Percentiles rank a stretch among this genome's conserved stretches.
Evolutionary conservation across 2,329 filamentous ascomycete species (phyloP).

Genomic region (Fusarium tuaranense): DNA sequence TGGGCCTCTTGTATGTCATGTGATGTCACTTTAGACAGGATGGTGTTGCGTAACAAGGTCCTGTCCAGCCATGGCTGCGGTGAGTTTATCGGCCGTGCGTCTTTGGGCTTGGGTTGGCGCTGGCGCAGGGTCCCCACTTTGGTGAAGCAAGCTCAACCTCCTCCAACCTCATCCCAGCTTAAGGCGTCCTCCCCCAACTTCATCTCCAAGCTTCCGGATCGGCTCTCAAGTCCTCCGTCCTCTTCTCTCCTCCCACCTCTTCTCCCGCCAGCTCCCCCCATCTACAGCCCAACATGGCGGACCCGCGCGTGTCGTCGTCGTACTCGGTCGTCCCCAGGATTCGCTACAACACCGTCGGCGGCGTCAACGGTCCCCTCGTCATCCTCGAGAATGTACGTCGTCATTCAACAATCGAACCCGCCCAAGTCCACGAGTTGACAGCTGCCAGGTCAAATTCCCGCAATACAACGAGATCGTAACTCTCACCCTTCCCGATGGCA

Average conservation of each 20-base stretch:
- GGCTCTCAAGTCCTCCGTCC: constrained; percentile 33
- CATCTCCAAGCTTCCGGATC: constrained; percentile 38
- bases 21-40: constrained; percentile 49
- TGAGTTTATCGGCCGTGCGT: constrained; percentile 44
- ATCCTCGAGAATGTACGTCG: constrained; percentile 88
- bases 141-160: constrained; percentile 55
- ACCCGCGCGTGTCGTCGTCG: constrained; percentile 69
- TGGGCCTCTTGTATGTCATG: constrained; percentile 48
- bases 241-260: constrained; percentile 27
- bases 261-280: constrained; percentile 33
- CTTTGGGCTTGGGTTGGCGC: constrained; percentile 24
- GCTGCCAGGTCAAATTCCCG: constrained; percentile 89
- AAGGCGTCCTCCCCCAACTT: constrained; percentile 42
- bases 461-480: constrained; percentile 98
- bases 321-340: constrained; percentile 73
- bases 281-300: constrained; percentile 58
- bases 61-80: background rate
- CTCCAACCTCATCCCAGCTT: constrained; percentile 52
- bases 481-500: constrained; percentile 94
- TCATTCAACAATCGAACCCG: constrained; percentile 9
- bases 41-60: constrained; percentile 20
- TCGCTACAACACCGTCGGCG: constrained; percentile 97
- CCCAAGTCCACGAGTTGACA: constrained; percentile 40
- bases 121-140: constrained; percentile 50
- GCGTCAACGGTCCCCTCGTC: constrained; percentile 97